Base-by-base conservation (phyloP, 2,329 filamentous ascomycete genomes). In the Exophiala aquamarina region DNA sequence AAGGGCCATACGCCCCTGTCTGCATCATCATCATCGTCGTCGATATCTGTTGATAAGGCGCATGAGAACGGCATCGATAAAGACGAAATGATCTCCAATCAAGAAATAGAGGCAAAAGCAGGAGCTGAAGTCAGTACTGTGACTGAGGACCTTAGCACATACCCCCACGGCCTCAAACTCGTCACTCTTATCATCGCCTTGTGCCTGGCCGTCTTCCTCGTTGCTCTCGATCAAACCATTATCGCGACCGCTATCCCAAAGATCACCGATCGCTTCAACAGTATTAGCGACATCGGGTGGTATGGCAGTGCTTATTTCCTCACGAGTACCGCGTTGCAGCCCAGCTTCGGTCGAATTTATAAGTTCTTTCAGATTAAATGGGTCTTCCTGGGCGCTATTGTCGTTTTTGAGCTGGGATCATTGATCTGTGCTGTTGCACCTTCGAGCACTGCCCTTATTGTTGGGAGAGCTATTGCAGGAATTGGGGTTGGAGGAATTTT, bases 311-410 rank as follows among this genome's bases (percentile, higher is more conserved):
- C 23, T 11, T 26, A 26, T 26, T 26, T 26, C 11, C 23, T 26
- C 23, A 26, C 23, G 23, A 26, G 23, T 26, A 26, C 23, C 23
- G 23, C 23, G 23, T 11, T 26, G 11, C 23, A 26, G 23, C 23
- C 70, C 1, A 61, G 63, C 0, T 60, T 60, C 29, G 58, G 55
- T 18, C 57, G 55, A 17, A 31, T 58, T 17, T 61, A 59, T 40
- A 53, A 42, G 17, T 50, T 54, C 36, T 61, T 61, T 42, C 45
- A 56, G 14, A 40, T 58, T 34, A 59, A 59, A 52, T 55, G 48
- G 45, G 51, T 57, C n/a, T 58, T 51, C 38, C 41, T 59, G 7
- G 14, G 33, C 23, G 49, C 53, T 9, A 40, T 59, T 10, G 28
- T 49, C 36, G 47, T 59, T n/a, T 59, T 59, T 26, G 56, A 55